phyloP scores from a whole-genome alignment of 108 stramenopile genomes.

The Aureococcus anophagefferens region DNA sequence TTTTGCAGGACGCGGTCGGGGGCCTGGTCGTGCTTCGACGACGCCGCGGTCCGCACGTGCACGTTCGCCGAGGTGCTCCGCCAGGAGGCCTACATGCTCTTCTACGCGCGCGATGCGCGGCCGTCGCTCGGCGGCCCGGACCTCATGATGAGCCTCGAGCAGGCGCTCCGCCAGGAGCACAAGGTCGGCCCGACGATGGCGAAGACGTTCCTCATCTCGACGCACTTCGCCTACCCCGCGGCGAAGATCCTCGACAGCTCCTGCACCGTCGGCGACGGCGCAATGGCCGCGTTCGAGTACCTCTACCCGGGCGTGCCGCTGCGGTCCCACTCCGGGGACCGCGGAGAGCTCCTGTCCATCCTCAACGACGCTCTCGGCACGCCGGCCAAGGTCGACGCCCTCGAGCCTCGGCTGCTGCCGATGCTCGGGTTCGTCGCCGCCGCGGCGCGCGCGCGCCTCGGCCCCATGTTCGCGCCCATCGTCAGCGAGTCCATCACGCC shows the following conservation, averaged over 20 bases:
- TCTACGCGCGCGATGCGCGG: neutral
- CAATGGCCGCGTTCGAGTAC: neutral
- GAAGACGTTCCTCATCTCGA: neutral
- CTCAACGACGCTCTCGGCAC: neutral
- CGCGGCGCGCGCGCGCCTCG: neutral
- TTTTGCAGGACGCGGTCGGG: constrained; percentile 14
- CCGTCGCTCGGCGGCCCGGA: too few relatives aligned
- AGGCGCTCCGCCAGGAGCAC: neutral
- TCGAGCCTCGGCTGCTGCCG: neutral
- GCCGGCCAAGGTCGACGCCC: neutral
- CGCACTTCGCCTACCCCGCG: neutral
- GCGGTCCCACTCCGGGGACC: neutral
- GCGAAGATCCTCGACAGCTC: neutral
- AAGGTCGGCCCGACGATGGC: neutral
- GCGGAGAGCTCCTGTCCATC: neutral
- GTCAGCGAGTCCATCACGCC: neutral
- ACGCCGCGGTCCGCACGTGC: neutral
- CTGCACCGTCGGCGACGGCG: neutral
- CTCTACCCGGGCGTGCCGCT: neutral
- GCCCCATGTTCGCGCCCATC: neutral
- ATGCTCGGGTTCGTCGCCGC: neutral
- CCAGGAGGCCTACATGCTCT: neutral
- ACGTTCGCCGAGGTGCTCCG: neutral
- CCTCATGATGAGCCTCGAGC: neutral
- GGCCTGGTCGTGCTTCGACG: neutral